A percentile compares a stretch with the other conserved stretches of the same genome.
Conservation (phyloP, 2,329 filamentous ascomycete species). For the Eutypella sp. region DNA sequence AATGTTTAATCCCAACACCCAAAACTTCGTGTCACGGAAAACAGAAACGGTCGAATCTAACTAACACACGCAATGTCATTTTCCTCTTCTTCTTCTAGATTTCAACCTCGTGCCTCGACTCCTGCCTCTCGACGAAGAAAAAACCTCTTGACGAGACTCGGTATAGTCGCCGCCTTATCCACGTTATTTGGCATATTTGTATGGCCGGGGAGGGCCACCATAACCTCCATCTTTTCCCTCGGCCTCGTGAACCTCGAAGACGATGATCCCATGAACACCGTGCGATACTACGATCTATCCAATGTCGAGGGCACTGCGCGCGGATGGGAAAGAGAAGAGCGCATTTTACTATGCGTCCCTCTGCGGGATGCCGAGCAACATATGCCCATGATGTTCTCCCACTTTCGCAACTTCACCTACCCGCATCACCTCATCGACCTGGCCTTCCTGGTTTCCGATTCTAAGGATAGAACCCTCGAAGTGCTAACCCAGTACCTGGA, state of each 20-base stretch:
- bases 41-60: slow-evolving; percentile 6
- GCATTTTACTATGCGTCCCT: slow-evolving; percentile 90
- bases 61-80: too few relatives aligned
- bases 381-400: slow-evolving; percentile 97
- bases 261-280: slow-evolving; percentile 81
- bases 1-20: slow-evolving; percentile 7
- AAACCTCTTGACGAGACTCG: slow-evolving; percentile 66
- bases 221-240: slow-evolving; percentile 60
- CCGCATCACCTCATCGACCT: slow-evolving; percentile 95
- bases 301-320: slow-evolving; percentile 86
- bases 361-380: slow-evolving; percentile 89
- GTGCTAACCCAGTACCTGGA: slow-evolving; percentile 72
- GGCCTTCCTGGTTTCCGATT: slow-evolving; percentile 94
- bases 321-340: slow-evolving; percentile 94
- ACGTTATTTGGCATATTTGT: slow-evolving; percentile 70
- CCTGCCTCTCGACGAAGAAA: slow-evolving; percentile 66
- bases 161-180: slow-evolving; percentile 51
- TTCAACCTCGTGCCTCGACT: slow-evolving; percentile 76
- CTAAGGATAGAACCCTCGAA: slow-evolving; percentile 82
- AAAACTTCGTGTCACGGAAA: slow-evolving; percentile 9
- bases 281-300: slow-evolving; percentile 93
- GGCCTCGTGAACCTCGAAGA: slow-evolving; percentile 63
- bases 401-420: slow-evolving; percentile 93
- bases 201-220: slow-evolving; percentile 60
- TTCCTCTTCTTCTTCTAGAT: too few relatives aligned